These are phyloP conservation scores for Epichloe brachyelytri DNA, from an alignment of 2,329 filamentous ascomycete species.

Conservation along the genomic window DNA sequence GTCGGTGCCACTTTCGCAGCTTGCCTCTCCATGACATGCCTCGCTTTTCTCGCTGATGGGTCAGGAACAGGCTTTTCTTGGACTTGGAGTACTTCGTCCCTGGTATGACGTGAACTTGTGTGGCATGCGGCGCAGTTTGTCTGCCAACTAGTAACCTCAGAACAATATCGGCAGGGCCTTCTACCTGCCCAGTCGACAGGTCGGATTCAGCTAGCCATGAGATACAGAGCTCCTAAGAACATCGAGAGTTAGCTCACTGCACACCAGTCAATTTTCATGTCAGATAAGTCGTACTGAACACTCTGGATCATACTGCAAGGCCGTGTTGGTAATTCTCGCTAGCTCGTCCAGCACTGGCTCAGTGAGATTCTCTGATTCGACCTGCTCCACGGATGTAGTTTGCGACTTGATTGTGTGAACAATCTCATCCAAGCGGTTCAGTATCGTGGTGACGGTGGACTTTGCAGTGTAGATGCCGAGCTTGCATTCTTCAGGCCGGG, in stretches of 20 bases:
- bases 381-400: slow-evolving; percentile 13
- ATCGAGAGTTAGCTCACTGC: neutral
- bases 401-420: slow-evolving; percentile 15
- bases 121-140: neutral
- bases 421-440: slow-evolving; percentile 23
- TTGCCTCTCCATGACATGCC: slow-evolving; percentile 24
- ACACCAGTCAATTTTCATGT: neutral
- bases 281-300: slow-evolving; percentile 10
- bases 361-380: slow-evolving; percentile 10
- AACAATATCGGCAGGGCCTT: slow-evolving; percentile 31
- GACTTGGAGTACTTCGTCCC: neutral
- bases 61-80: slow-evolving; percentile 9
- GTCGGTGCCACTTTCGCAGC: slow-evolving; percentile 19
- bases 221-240: slow-evolving; percentile 19
- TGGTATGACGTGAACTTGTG: slow-evolving; percentile 12
- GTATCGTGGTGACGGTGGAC: slow-evolving; percentile 16
- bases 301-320: slow-evolving; percentile 11
- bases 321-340: slow-evolving; percentile 20
- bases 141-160: slow-evolving; percentile 29
- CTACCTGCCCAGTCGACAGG: slow-evolving; percentile 13
- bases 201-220: slow-evolving; percentile 27
- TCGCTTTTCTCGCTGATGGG: slow-evolving; percentile 17
- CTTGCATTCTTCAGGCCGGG: slow-evolving; percentile 9
- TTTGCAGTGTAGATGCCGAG: slow-evolving; percentile 20
- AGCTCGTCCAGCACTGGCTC: slow-evolving; percentile 17